phyloP scores from a whole-genome alignment of 441 rosid species.

The Oxalis stricta region DNA sequence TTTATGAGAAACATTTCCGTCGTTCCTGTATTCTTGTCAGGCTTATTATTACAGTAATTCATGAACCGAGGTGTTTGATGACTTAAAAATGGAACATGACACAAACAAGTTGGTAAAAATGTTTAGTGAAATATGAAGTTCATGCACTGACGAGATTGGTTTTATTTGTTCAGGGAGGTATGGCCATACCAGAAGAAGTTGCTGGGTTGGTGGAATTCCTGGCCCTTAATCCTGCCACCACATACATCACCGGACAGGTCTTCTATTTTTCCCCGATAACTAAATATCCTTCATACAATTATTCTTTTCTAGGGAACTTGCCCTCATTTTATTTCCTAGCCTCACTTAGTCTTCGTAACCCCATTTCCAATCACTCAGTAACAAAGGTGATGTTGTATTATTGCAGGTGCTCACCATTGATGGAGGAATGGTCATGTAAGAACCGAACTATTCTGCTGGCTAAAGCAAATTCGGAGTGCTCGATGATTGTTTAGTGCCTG shows the following conservation, averaged over 20 bases:
- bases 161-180: slow-evolving; percentile 49
- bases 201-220: slow-evolving; percentile 95
- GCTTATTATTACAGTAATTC: neutral
- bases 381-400: slow-evolving; percentile 2
- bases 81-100: neutral
- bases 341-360: neutral
- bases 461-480: neutral
- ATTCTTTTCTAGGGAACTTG: neutral
- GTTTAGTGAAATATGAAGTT: neutral
- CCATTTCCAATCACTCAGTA: neutral
- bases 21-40: neutral
- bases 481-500: too few relatives aligned
- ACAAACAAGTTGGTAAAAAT: neutral
- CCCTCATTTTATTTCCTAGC: neutral
- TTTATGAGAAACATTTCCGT: neutral
- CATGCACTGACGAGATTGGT: neutral
- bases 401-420: slow-evolving; percentile 74
- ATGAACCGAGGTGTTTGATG: neutral
- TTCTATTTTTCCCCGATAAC: slow-evolving; percentile 2
- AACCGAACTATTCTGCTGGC: neutral
- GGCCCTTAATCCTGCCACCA: slow-evolving; percentile 76
- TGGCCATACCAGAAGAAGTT: slow-evolving; percentile 90
- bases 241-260: slow-evolving; percentile 90
- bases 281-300: neutral
- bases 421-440: slow-evolving; percentile 88